phyloP scores from a whole-genome alignment of 345 rosid species.

The Combretum micranthum region DNA sequence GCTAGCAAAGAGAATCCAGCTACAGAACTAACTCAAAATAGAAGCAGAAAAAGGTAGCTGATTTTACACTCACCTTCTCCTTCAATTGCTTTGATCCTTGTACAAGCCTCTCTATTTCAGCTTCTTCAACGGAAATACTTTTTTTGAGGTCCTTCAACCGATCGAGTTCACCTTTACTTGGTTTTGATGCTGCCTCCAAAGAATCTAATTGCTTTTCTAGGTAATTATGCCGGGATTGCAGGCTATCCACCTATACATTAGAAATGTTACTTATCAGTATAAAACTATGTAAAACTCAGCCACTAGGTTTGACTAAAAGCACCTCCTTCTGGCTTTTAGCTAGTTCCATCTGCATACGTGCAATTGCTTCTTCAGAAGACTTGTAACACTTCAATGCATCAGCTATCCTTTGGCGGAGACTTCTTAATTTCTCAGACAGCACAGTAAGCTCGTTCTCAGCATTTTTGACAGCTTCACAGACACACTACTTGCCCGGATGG shows the following conservation, averaged over 20 bases:
- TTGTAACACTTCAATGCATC: conserved; percentile 63
- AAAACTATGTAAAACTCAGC: conserved; percentile 2
- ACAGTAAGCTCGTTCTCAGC: conserved; percentile 71
- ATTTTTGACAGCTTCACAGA: conserved; percentile 49
- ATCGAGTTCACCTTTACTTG: conserved; percentile 63
- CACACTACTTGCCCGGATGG: conserved; percentile 69
- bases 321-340: conserved; percentile 92
- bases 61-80: conserved; percentile 46
- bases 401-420: conserved; percentile 46
- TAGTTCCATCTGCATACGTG: conserved; percentile 70
- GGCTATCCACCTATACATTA: conserved; percentile 60
- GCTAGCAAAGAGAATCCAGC: background rate
- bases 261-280: conserved; percentile 9
- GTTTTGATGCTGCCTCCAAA: conserved; percentile 72
- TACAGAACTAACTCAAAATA: background rate
- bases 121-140: conserved; percentile 53
- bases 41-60: background rate
- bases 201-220: conserved; percentile 73
- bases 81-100: conserved; percentile 72
- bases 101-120: conserved; percentile 55
- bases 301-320: conserved; percentile 3
- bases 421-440: conserved; percentile 45
- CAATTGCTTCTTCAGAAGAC: conserved; percentile 56
- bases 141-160: conserved; percentile 59
- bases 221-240: conserved; percentile 60